These are phyloP conservation scores for Umbellularia californica DNA, from an alignment of 164 flowering plant genomes.

Conservation along the genomic window DNA sequence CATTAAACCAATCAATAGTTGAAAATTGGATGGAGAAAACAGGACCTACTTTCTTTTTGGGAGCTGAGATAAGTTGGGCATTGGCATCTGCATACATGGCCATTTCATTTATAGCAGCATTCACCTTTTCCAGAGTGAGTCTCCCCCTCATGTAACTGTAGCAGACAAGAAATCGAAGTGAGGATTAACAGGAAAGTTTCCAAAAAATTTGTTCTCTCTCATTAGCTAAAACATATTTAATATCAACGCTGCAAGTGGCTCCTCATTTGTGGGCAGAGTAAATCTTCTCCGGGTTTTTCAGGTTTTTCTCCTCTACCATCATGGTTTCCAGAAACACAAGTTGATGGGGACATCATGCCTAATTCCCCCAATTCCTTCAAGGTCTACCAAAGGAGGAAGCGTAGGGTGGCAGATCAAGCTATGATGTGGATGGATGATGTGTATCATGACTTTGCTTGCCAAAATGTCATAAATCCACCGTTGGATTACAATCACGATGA, in stretches of 20 bases:
- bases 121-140: constrained; percentile 84
- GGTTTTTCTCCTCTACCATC: too few relatives aligned
- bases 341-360: too few relatives aligned
- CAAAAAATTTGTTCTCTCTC: neutral
- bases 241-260: neutral
- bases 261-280: neutral
- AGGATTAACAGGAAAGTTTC: neutral
- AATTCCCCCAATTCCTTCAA: too few relatives aligned
- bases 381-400: too few relatives aligned
- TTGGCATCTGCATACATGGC: constrained; percentile 86
- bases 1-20: neutral
- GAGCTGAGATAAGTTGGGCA: constrained; percentile 72
- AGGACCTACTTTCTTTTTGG: constrained; percentile 64
- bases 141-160: constrained; percentile 96
- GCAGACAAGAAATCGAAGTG: neutral
- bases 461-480: too few relatives aligned
- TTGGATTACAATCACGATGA: too few relatives aligned
- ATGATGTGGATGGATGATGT: too few relatives aligned
- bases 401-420: too few relatives aligned
- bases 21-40: neutral
- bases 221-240: neutral
- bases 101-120: constrained; percentile 87
- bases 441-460: too few relatives aligned
- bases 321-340: too few relatives aligned
- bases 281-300: neutral